Conservation (phyloP, 176 grass and related monocot genomes). For the Phoenix roebelenii region DNA sequence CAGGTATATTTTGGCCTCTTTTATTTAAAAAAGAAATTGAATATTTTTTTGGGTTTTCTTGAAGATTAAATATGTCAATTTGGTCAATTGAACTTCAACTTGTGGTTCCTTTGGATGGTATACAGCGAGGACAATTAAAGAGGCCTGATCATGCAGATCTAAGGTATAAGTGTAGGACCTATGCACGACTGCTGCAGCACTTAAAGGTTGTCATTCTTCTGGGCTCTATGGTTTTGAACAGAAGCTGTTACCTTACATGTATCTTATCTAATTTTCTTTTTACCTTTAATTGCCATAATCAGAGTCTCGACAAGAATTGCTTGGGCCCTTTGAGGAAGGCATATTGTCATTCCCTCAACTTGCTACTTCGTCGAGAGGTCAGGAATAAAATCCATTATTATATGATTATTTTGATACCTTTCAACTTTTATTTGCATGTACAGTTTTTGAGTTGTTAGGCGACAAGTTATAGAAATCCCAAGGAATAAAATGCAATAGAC, state of each 20-base stretch:
- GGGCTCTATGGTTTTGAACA: conserved; percentile 8
- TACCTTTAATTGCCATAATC: background rate
- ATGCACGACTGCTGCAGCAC: conserved; percentile 94
- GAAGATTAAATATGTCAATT: background rate
- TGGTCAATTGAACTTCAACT: conserved; percentile 17
- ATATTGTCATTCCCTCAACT: conserved; percentile 93
- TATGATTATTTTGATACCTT: background rate
- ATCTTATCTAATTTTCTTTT: conserved; percentile 20
- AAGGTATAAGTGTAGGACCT: conserved; percentile 97
- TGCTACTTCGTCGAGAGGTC: conserved; percentile 96
- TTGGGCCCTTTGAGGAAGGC: conserved; percentile 86
- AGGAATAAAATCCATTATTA: conserved; percentile 12
- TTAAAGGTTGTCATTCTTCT: conserved; percentile 53
- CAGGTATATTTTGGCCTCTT: conserved; percentile 41
- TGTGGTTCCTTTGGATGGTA: conserved; percentile 38
- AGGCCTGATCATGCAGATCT: conserved; percentile 97
- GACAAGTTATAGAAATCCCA: no score
- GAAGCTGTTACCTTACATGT: conserved; percentile 15
- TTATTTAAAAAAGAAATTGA: background rate
- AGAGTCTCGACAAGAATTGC: conserved; percentile 95
- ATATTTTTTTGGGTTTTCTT: background rate
- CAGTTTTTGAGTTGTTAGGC: no score
- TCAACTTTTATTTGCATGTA: background rate
- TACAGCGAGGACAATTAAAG: conserved; percentile 83
- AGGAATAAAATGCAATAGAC: no score